Percentiles rank a stretch among this genome's conserved stretches.
These are phyloP conservation scores for Cladosporium sp. DNA, from an alignment of 2,329 filamentous ascomycete genomes.

Conservation along the genomic window DNA sequence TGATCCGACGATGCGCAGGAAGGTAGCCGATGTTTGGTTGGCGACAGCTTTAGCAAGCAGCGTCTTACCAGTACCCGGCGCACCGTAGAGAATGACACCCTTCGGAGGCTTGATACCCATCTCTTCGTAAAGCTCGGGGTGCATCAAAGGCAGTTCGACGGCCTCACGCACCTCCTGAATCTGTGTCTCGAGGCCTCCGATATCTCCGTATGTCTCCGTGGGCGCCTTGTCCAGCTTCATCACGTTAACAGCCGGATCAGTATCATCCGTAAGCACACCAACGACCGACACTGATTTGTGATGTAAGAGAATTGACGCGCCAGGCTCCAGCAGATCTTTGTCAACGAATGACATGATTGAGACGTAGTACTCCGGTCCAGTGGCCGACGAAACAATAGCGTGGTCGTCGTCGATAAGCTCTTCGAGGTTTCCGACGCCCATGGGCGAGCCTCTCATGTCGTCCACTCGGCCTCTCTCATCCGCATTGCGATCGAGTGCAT, in stretches of 20 bases:
- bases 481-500: slow-evolving; percentile 80
- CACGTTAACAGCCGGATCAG: slow-evolving; percentile 90
- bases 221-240: slow-evolving; percentile 99
- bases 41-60: slow-evolving; percentile 94
- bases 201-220: slow-evolving; percentile 96
- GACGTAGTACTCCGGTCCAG: slow-evolving; percentile 97
- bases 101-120: slow-evolving; percentile 99
- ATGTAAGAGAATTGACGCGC: slow-evolving; percentile 89
- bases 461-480: slow-evolving; percentile 94
- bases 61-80: slow-evolving; percentile 94
- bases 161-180: slow-evolving; percentile 98
- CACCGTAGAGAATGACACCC: slow-evolving; percentile 97
- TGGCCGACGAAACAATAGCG: slow-evolving; percentile 95
- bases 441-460: slow-evolving; percentile 96
- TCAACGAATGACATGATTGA: slow-evolving; percentile 99
- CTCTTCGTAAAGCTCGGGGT: slow-evolving; percentile 97
- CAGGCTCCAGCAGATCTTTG: slow-evolving; percentile 95
- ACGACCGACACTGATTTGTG: slow-evolving; percentile 98
- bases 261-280: slow-evolving; percentile 92
- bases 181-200: slow-evolving; percentile 89
- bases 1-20: slow-evolving; percentile 93
- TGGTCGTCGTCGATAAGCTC: slow-evolving; percentile 99
- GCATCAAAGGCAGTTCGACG: slow-evolving; percentile 88
- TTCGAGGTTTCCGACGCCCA: slow-evolving; percentile 96
- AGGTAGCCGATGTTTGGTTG: slow-evolving; percentile 98